A percentile compares a stretch with the other conserved stretches of the same genome.
These are phyloP conservation scores for Candida alai DNA, from an alignment of 805 yeast species.

Conservation along the genomic window DNA sequence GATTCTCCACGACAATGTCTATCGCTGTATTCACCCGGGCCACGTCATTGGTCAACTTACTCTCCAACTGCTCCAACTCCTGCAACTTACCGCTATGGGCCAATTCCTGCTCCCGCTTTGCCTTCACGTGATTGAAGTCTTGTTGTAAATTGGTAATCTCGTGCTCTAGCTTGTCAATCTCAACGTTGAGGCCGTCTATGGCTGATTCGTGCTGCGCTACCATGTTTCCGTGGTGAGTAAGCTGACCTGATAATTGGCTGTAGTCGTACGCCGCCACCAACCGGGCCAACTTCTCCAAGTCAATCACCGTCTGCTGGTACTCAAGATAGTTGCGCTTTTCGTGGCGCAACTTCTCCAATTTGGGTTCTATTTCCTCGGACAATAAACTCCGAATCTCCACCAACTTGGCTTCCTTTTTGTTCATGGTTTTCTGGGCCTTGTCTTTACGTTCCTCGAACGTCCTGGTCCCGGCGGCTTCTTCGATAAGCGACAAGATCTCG, in stretches of 20 bases:
- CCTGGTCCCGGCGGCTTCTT: conserved; percentile 97
- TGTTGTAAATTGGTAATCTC: conserved; percentile 59
- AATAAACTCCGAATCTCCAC: conserved; percentile 70
- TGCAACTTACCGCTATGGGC: conserved; percentile 58
- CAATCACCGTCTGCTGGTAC: conserved; percentile 79
- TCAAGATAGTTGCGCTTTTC: conserved; percentile 84
- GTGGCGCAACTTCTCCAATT: conserved; percentile 69
- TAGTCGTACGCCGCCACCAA: conserved; percentile 79
- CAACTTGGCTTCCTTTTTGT: conserved; percentile 82
- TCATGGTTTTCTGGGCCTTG: conserved; percentile 87
- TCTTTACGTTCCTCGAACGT: conserved; percentile 92
- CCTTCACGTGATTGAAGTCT: conserved; percentile 54
- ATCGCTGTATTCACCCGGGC: conserved; percentile 66
- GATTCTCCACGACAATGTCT: conserved; percentile 54
- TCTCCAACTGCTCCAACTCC: conserved; percentile 56
- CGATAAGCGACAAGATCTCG: conserved; percentile 85
- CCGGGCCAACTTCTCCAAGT: conserved; percentile 69
- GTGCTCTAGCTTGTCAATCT: conserved; percentile 41
- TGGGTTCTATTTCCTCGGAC: conserved; percentile 89
- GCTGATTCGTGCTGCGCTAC: conserved; percentile 39
- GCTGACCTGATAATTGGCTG: conserved; percentile 36
- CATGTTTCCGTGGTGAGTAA: conserved; percentile 40
- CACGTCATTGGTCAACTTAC: conserved; percentile 53
- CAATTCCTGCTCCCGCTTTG: conserved; percentile 53
- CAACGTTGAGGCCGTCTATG: conserved; percentile 38